Percentiles rank a stretch among this genome's conserved stretches.
Evolutionary conservation across 2,329 filamentous ascomycete genomes (phyloP).

Genomic region (Ascocoryne sarcoides): DNA sequence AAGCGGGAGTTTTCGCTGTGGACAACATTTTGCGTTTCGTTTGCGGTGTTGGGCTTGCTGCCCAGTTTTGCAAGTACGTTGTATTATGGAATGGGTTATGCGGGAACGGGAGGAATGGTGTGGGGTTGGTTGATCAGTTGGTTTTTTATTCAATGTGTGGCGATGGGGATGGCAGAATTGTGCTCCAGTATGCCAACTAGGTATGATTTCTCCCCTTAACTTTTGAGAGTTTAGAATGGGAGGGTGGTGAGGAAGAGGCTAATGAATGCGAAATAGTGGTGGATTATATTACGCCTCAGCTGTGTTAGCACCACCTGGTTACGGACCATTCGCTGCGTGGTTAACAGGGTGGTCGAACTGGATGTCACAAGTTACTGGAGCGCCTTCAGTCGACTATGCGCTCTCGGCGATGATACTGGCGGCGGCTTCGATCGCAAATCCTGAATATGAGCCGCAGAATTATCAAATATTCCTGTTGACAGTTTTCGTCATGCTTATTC

Average conservation of each 20-base stretch:
- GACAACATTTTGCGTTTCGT: slow-evolving; percentile 67
- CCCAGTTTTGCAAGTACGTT: slow-evolving; percentile 65
- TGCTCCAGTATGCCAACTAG: slow-evolving; percentile 66
- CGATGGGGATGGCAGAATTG: slow-evolving; percentile 61
- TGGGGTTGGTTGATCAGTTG: slow-evolving; percentile 72
- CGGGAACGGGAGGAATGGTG: slow-evolving; percentile 55
- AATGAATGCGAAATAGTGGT: slow-evolving; percentile 38
- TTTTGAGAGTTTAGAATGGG: too few relatives aligned
- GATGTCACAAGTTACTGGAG: slow-evolving; percentile 57
- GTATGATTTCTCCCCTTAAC: slow-evolving; percentile 25
- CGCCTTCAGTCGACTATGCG: slow-evolving; percentile 59
- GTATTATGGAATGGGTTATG: slow-evolving; percentile 59
- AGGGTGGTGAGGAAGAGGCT: too few relatives aligned
- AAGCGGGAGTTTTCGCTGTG: slow-evolving; percentile 63
- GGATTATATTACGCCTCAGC: slow-evolving; percentile 68
- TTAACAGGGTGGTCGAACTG: slow-evolving; percentile 64
- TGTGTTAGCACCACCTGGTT: slow-evolving; percentile 58
- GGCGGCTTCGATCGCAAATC: slow-evolving; percentile 58
- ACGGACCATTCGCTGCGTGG: slow-evolving; percentile 59
- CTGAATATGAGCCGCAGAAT: slow-evolving; percentile 52
- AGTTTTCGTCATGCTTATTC: slow-evolving; percentile 57
- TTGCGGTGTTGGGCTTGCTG: slow-evolving; percentile 62
- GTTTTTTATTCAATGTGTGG: slow-evolving; percentile 62
- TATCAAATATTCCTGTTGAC: slow-evolving; percentile 65
- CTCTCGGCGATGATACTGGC: slow-evolving; percentile 63